Evolutionary conservation across 257 asterid species (phyloP).

Genomic region (Capsicum baccatum): DNA sequence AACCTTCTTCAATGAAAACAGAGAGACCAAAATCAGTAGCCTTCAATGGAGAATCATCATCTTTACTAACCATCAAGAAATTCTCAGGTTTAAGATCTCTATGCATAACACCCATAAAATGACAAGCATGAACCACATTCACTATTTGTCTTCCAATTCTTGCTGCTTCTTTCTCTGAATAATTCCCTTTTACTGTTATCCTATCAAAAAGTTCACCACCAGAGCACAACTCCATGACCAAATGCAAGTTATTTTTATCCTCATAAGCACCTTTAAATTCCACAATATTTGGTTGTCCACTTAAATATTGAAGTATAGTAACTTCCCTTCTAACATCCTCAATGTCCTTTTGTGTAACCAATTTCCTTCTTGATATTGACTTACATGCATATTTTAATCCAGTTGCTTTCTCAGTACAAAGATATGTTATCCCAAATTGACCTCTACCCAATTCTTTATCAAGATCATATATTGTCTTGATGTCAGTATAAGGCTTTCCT

Average conservation of each 20-base stretch:
- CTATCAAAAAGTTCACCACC: conserved; percentile 55
- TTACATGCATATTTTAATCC: conserved; percentile 50
- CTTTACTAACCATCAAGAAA: conserved; percentile 45
- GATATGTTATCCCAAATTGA: conserved; percentile 51
- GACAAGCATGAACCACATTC: conserved; percentile 52
- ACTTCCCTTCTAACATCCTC: conserved; percentile 50
- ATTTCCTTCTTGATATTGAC: conserved; percentile 45
- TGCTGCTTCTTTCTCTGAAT: conserved; percentile 55
- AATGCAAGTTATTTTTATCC: conserved; percentile 39
- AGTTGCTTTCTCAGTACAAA: conserved; percentile 42
- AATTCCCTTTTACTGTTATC: conserved; percentile 48
- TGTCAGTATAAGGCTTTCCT: conserved; percentile 41
- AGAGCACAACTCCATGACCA: conserved; percentile 51
- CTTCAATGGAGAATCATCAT: conserved; percentile 44
- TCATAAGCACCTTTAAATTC: conserved; percentile 54
- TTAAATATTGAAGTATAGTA: conserved; percentile 44
- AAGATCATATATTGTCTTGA: conserved; percentile 40
- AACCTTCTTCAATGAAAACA: conserved; percentile 53
- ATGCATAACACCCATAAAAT: conserved; percentile 56
- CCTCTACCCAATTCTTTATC: conserved; percentile 52
- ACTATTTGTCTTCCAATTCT: conserved; percentile 52
- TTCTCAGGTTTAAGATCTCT: conserved; percentile 58
- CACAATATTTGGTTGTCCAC: conserved; percentile 54
- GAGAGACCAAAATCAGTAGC: conserved; percentile 56
- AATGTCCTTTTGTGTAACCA: conserved; percentile 38